A percentile compares a stretch with the other conserved stretches of the same genome.
phyloP scores from a whole-genome alignment of 257 asterid genomes.

The Thymus quinquecostatus region DNA sequence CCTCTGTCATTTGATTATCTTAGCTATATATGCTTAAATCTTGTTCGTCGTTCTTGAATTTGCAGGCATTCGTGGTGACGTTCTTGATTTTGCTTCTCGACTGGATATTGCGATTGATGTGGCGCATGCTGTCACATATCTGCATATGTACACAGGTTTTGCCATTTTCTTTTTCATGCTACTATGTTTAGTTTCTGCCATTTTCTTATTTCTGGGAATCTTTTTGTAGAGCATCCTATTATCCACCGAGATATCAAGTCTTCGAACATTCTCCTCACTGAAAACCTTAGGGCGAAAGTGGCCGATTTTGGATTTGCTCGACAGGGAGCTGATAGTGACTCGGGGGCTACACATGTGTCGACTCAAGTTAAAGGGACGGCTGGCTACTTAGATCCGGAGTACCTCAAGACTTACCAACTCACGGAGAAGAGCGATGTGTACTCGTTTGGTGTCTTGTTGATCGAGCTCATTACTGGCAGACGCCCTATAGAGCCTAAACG shows the following conservation, averaged over 20 bases:
- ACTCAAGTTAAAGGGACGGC: conserved; percentile 99
- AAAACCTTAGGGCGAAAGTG: conserved; percentile 86
- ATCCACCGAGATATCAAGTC: conserved; percentile 98
- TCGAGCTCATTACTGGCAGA: conserved; percentile 85
- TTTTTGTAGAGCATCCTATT: conserved; percentile 83
- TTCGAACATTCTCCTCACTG: conserved; percentile 93
- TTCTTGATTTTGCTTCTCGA: conserved; percentile 74
- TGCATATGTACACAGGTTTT: conserved; percentile 88
- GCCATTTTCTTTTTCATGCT: neutral
- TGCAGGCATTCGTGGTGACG: conserved; percentile 62
- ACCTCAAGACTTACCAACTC: conserved; percentile 85
- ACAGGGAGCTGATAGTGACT: conserved; percentile 69
- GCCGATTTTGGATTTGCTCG: conserved; percentile 98
- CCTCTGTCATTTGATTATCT: no score
- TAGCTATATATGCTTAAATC: neutral
- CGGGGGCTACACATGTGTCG: conserved; percentile 89
- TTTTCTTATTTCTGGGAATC: conserved; percentile 5
- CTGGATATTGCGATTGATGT: conserved; percentile 89
- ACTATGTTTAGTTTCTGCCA: neutral
- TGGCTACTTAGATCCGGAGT: conserved; percentile 96
- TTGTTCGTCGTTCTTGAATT: conserved; percentile 1
- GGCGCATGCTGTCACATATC: conserved; percentile 95
- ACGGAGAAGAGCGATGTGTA: conserved; percentile 97
- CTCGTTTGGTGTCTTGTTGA: conserved; percentile 85
- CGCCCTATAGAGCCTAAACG: conserved; percentile 90